Evolutionary conservation across 176 grass and related monocot species (phyloP), one percentile per base, ranked within the genome.

Genomic region (Panicum miliaceum): DNA sequence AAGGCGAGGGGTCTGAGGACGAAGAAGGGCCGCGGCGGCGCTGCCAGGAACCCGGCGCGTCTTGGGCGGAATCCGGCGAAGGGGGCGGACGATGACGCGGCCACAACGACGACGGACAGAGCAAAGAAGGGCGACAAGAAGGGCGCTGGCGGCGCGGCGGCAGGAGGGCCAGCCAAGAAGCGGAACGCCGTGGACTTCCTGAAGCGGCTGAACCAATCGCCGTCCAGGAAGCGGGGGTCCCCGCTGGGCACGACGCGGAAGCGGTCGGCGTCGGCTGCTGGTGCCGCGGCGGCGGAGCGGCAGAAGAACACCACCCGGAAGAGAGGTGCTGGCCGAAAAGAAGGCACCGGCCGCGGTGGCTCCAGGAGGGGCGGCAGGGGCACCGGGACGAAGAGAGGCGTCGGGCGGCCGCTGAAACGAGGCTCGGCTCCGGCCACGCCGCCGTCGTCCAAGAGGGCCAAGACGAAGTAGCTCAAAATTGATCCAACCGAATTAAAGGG

Each of bases 341-440:
- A 86, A 26, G 70, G 63, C 47, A 10, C 82, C n/a, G 88, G 90
- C 67, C 57, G 88, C 8, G 85, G 87, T n/a, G 71, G 82, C 63
- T 65, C 89, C 61, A 81, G 42, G 73, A 86, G 81, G 68, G 86
- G 86, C 52, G 51, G 56, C 22, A 81, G 53, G 40, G 43, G 59
- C 8, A 22, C 22, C 11, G 48, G 68, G 25, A 68, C 87, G 6
- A 98, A 93, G 80, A 90, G 91, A 68, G 75, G 80, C 36, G 93
- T 92, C 9, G 96, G 96, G 2, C 88, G 96, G 29, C 96, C 96
- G 2, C 73, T 75, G 73, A 98, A 98, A 66, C 88, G 92, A 35
- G 79, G 84, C 0, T 53, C 87, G 2, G 58, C 74, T 3, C 85
- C 88, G 3, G n/a, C 73, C 18, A 85, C 89, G 5, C 82, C 93